Conservation (phyloP, 148 eudicot species). For the Fagopyrum tataricum region DNA sequence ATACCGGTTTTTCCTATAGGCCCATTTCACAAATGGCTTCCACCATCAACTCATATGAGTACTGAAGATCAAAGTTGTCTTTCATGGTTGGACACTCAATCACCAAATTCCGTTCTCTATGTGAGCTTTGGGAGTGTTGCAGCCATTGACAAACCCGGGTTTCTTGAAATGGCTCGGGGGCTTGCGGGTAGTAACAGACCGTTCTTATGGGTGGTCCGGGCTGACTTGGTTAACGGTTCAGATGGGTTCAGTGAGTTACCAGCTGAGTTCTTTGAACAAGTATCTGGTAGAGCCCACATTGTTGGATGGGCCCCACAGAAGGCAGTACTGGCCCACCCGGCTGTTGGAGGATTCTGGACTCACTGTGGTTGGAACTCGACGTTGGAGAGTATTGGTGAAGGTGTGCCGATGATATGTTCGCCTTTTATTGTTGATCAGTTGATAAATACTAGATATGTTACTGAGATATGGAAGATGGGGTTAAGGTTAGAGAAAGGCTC, state of each 20-base stretch:
- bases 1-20: slow-evolving; percentile 31
- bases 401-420: slow-evolving; percentile 53
- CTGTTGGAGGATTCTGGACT: slow-evolving; percentile 55
- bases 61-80: slow-evolving; percentile 24
- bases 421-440: slow-evolving; percentile 44
- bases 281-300: slow-evolving; percentile 25
- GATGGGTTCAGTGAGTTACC: slow-evolving; percentile 27
- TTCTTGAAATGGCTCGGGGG: slow-evolving; percentile 35
- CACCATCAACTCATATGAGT: slow-evolving; percentile 11
- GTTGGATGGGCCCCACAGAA: slow-evolving; percentile 54
- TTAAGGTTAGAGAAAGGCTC: slow-evolving; percentile 30
- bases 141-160: slow-evolving; percentile 18
- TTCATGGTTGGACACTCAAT: slow-evolving; percentile 39
- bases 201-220: slow-evolving; percentile 37
- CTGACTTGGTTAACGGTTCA: slow-evolving; percentile 18
- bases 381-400: slow-evolving; percentile 47
- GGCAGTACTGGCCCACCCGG: slow-evolving; percentile 43
- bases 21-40: slow-evolving; percentile 24
- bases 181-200: slow-evolving; percentile 32
- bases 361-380: slow-evolving; percentile 68
- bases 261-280: slow-evolving; percentile 23
- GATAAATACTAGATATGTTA: slow-evolving; percentile 34
- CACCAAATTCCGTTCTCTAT: slow-evolving; percentile 32
- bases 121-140: slow-evolving; percentile 45
- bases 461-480: slow-evolving; percentile 41